Percentiles rank a stretch among this genome's conserved stretches.
Evolutionary conservation across 495 filamentous ascomycete species (phyloP).

Genomic region (Tuber magnatum): DNA sequence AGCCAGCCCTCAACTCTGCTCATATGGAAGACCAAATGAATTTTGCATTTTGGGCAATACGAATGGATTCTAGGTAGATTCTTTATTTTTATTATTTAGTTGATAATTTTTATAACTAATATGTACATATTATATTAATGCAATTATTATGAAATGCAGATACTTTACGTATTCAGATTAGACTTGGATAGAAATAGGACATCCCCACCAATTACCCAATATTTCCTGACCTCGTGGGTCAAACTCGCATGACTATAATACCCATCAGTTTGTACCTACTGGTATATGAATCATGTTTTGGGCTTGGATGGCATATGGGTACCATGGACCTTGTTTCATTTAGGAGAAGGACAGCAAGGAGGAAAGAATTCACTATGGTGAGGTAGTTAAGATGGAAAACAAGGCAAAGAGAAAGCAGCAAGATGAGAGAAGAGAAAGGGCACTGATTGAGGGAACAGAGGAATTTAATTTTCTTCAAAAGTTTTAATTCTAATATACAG

Average conservation of each 20-base stretch:
- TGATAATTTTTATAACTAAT: no score
- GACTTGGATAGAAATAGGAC: no score
- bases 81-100: no score
- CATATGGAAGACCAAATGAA: neutral
- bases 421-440: neutral
- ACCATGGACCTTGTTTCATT: slow-evolving; percentile 1
- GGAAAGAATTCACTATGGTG: neutral
- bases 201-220: no score
- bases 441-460: neutral
- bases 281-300: no score
- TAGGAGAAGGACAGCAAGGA: slow-evolving; percentile 6
- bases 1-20: no score
- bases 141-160: no score
- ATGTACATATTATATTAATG: no score
- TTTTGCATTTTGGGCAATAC: neutral
- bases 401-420: neutral
- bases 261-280: neutral
- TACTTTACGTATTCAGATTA: no score
- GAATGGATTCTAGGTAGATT: neutral
- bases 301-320: slow-evolving; percentile 1
- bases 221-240: neutral
- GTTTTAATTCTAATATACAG: no score
- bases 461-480: no score
- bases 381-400: neutral
- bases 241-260: neutral